Conservation (phyloP, 2,329 filamentous ascomycete genomes). For the Capronia americana region DNA sequence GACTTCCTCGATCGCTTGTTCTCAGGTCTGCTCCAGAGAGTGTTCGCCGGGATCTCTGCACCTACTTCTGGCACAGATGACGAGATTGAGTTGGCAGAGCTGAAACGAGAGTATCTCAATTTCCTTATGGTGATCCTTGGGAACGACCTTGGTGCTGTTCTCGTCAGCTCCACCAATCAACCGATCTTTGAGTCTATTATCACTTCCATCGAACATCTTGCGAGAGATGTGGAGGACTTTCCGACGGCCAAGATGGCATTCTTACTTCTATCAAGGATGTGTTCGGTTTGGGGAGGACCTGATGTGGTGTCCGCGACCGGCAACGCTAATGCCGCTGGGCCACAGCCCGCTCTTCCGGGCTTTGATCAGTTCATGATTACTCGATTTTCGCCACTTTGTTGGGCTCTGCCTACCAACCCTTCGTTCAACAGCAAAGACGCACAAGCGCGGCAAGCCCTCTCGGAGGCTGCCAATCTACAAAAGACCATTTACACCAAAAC, state of each 20-base stretch:
- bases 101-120: slow-evolving; percentile 92
- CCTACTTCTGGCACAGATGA: slow-evolving; percentile 91
- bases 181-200: slow-evolving; percentile 87
- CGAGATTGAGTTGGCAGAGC: slow-evolving; percentile 89
- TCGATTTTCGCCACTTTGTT: slow-evolving; percentile 85
- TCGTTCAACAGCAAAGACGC: slow-evolving; percentile 85
- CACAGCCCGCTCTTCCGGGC: slow-evolving; percentile 69
- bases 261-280: slow-evolving; percentile 81
- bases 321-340: slow-evolving; percentile 47
- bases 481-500: slow-evolving; percentile 91
- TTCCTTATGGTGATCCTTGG: slow-evolving; percentile 90
- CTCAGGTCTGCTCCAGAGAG: slow-evolving; percentile 85
- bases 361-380: slow-evolving; percentile 92
- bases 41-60: slow-evolving; percentile 84
- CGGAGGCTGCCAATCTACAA: slow-evolving; percentile 85
- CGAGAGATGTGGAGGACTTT: slow-evolving; percentile 74
- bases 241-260: slow-evolving; percentile 77
- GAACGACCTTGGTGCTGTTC: slow-evolving; percentile 85
- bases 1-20: slow-evolving; percentile 86
- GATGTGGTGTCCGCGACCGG: slow-evolving; percentile 62
- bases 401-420: slow-evolving; percentile 81
- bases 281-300: slow-evolving; percentile 85
- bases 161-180: slow-evolving; percentile 89
- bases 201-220: slow-evolving; percentile 81
- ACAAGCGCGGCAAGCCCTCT: slow-evolving; percentile 84